Conservation (phyloP, 306 rosid genomes). For the Corylus heterophylla region DNA sequence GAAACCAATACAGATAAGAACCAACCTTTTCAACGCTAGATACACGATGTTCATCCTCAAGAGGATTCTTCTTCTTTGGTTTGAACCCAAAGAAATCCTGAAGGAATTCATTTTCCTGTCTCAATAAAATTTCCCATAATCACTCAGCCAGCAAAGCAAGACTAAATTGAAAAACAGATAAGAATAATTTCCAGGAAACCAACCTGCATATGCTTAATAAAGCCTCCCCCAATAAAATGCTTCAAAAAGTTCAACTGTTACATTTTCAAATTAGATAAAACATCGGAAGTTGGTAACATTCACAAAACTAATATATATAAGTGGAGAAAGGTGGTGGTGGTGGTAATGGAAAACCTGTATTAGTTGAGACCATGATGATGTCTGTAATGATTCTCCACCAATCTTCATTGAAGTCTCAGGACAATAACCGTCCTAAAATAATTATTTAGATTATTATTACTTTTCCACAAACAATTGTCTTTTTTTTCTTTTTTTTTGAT, state of each 20-base stretch:
- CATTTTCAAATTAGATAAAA: constrained; percentile 1
- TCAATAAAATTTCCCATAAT: neutral
- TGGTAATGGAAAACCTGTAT: constrained; percentile 59
- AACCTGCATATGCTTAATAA: constrained; percentile 94
- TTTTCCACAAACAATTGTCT: neutral
- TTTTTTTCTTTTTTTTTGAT: too few relatives aligned
- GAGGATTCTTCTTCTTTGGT: constrained; percentile 59
- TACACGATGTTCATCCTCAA: constrained; percentile 53
- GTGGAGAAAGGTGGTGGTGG: neutral
- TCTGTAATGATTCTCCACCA: constrained; percentile 70
- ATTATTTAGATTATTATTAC: constrained; percentile 29
- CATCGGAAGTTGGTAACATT: neutral
- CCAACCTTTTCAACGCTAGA: constrained; percentile 77
- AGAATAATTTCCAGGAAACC: constrained; percentile 17
- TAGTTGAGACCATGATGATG: constrained; percentile 76
- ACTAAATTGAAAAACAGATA: constrained; percentile 6
- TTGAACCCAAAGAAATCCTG: constrained; percentile 77
- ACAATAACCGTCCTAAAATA: constrained; percentile 58
- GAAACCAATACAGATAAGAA: constrained; percentile 7
- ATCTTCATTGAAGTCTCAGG: constrained; percentile 81
- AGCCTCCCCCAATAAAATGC: constrained; percentile 92
- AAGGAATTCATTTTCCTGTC: constrained; percentile 84
- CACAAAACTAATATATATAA: neutral
- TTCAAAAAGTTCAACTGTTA: constrained; percentile 78
- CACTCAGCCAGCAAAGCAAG: neutral